Evolutionary conservation across 495 filamentous ascomycete genomes (phyloP).

Genomic region (Thermochaetoides thermophila): DNA sequence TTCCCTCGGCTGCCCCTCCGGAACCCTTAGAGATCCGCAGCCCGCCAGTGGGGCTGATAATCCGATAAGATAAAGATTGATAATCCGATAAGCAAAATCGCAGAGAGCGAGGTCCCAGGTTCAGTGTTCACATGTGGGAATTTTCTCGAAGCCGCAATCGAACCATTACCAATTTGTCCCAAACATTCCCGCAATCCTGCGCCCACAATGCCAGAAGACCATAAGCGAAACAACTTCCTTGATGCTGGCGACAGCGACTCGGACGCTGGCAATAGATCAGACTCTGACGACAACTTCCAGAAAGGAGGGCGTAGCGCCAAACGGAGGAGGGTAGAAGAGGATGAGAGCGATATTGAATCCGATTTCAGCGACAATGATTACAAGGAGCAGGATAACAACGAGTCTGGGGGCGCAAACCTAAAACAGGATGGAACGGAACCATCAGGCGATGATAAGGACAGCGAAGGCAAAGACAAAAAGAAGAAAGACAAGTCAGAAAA

Average conservation of each 20-base stretch:
- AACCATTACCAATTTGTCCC: too few species aligned
- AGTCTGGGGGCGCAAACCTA: not conserved
- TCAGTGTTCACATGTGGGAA: too few species aligned
- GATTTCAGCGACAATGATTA: slow-evolving; percentile 5
- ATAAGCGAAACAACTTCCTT: slow-evolving; percentile 64
- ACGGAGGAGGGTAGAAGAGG: slow-evolving; percentile 40
- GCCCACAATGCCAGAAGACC: slow-evolving; percentile 44
- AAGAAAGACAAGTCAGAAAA: slow-evolving; percentile 9
- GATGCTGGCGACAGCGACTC: slow-evolving; percentile 56
- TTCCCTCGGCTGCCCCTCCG: slow-evolving; percentile 4
- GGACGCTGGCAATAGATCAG: slow-evolving; percentile 45
- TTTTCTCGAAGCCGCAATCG: slow-evolving; percentile 3
- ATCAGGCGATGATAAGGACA: slow-evolving; percentile 5
- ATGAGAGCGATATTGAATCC: slow-evolving; percentile 18
- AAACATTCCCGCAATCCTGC: not conserved
- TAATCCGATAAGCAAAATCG: not conserved
- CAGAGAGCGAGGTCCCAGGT: not conserved
- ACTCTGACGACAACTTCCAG: slow-evolving; percentile 55
- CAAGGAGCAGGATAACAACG: slow-evolving; percentile 6
- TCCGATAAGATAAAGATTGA: slow-evolving; percentile 10
- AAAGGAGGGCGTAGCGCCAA: slow-evolving; percentile 52
- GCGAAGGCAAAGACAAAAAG: slow-evolving; percentile 7
- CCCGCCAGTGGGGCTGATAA: slow-evolving; percentile 1
- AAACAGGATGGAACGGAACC: not conserved
- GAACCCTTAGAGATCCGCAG: not conserved